Base-by-base conservation (phyloP, 345 rosid genomes). In the Euphorbia peplus region DNA sequence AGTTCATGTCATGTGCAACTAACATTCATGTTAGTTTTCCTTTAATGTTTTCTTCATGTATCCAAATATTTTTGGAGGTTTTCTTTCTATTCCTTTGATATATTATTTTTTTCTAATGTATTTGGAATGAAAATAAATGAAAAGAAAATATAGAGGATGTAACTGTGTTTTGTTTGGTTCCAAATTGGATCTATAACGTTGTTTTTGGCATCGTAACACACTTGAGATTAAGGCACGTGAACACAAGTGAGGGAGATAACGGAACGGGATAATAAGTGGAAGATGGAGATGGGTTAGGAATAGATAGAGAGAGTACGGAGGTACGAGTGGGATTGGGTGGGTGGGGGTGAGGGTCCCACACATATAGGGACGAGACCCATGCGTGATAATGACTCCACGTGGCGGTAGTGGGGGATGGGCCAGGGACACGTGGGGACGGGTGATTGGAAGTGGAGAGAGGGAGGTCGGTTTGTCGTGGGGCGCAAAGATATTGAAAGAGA, bases 371-470 rank as follows among this genome's bases (percentile, higher is more conserved):
- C 65, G 48, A 71, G 77, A 39, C 67, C 70, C 87, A 83, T 73
- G 87, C 80, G 84, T 65, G 84, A 79, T 75, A 29, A 71, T 83
- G 75, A 79, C 70, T 74, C 74, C 77, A 80, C 81, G 84, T 70
- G 83, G 79, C 85, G 67, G 68, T 24, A 69, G 50, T 28, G 63
- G 29, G 19, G 2, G 8, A 24, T 42, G 13, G 1, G 10, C 25
- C 67, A 70, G 32, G 71, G 32, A 61, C 74, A 74, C 77, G 80
- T 78, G 83, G 81, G 64, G 11, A 22, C 1, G 16, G 19, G 44
- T 44, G 1, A 75, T 55, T 37, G 77, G 78, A 16, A 4, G 53
- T 44, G 3, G 13, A 22, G 14, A 5, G 4, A 16, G 32, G 71
- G 54, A 35, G 22, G 80, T 65, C 76, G 82, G 76, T 80, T 81